Conservation (phyloP, 108 stramenopile species). For the Aureococcus anophagefferens region DNA sequence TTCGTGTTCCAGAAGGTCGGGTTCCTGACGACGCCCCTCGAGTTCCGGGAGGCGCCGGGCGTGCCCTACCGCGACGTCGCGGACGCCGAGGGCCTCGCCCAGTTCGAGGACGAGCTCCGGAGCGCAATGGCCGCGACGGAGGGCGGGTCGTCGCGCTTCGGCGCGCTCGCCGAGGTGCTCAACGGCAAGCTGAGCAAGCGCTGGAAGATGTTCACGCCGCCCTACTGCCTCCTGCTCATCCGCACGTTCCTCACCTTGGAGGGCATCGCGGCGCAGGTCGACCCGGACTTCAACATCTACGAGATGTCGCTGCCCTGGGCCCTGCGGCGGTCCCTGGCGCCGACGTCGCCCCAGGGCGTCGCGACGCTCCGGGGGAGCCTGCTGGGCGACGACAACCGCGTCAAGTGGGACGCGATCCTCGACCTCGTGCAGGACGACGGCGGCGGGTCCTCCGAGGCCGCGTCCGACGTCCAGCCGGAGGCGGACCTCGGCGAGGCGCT, state of each 20-base stretch:
- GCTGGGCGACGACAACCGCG: conserved; percentile 6
- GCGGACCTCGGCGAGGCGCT: neutral
- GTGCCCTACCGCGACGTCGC: neutral
- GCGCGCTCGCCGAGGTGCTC: conserved; percentile 16
- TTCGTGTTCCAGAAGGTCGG: conserved; percentile 12
- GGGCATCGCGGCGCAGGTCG: conserved; percentile 1
- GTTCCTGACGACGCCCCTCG: conserved; percentile 13
- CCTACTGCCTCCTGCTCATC: conserved; percentile 10
- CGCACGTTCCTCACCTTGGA: conserved; percentile 6
- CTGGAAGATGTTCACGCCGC: conserved; percentile 15
- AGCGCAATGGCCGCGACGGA: conserved; percentile 11
- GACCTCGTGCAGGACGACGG: conserved; percentile 1
- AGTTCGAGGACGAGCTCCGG: conserved; percentile 8
- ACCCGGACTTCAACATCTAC: conserved; percentile 2
- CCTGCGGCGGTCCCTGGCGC: conserved; percentile 15
- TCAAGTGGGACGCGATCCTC: conserved; percentile 17
- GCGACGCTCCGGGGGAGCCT: conserved; percentile 6
- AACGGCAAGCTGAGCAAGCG: conserved; percentile 11
- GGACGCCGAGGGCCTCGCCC: neutral
- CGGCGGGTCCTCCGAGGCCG: neutral
- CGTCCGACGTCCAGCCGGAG: neutral
- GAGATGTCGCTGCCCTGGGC: conserved; percentile 17
- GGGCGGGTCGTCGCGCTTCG: conserved; percentile 14
- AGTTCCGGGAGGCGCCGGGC: neutral
- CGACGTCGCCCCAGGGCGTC: conserved; percentile 12